Base-by-base conservation (phyloP, 495 filamentous ascomycete genomes). In the Opeltia flavorubescens region DNA sequence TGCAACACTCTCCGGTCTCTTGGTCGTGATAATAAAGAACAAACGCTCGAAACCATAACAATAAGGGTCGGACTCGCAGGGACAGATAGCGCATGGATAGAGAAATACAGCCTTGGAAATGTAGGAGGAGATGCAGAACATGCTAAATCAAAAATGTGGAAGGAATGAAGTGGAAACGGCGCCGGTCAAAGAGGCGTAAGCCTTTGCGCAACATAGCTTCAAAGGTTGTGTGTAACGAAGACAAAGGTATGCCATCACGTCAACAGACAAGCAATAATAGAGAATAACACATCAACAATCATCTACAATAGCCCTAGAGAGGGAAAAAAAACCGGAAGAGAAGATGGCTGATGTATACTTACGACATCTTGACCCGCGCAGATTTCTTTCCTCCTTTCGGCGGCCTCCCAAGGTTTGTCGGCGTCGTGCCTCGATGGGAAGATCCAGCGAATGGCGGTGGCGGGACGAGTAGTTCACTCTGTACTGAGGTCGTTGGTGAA, bases 291-390 rank as follows among this genome's bases (percentile, higher is more conserved):
- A n/a, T n/a, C n/a, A n/a, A n/a, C n/a, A n/a, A n/a, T n/a, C n/a
- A n/a, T n/a, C n/a, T n/a, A n/a, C n/a, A n/a, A n/a, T n/a, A n/a
- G n/a, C n/a, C n/a, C n/a, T n/a, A 47, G n/a, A 34, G 5, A 27
- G 28, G 5, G 18, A 40, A 21, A 45, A 41, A 12, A 17, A 1
- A 36, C n/a, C 5, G 12, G 6, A 4, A 36, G 34, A 17, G n/a
- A 36, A 18, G 11, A 17, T 6, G 20, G 34, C 34, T 7, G 13
- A 41, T 1, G 17, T 26, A 18, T 26, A 80, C 80, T 76, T 67
- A 84, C 80, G 80, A 84, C 53, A 66, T 77, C 66, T 82, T 84
- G 49, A 81, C 71, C 38, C 77, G 72, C 47, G 78, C 67, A 46
- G 74, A 68, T 40, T 66, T 71, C 52, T 74, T 72, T 15, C 62